Evolutionary conservation across 495 filamentous ascomycete species (phyloP).

Genomic region (Neurospora sublineolata): DNA sequence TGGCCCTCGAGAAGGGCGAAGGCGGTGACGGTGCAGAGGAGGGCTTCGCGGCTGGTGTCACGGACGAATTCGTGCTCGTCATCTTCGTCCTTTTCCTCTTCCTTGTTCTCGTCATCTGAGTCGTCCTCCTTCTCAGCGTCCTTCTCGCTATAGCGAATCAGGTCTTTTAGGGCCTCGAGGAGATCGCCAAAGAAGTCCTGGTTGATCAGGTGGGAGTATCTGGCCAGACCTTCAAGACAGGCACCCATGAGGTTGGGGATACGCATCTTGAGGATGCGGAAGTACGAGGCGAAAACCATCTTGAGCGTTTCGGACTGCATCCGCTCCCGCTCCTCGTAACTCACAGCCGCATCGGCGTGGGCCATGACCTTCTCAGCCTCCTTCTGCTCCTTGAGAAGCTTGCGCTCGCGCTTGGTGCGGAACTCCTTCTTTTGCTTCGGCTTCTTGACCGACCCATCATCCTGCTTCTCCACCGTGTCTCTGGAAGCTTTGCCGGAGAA

Average conservation of each 20-base stretch:
- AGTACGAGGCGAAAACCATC: conserved; percentile 88
- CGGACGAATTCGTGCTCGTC: conserved; percentile 34
- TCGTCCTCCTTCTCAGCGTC: conserved; percentile 22
- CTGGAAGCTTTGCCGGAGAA: conserved; percentile 72
- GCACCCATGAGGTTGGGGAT: conserved; percentile 78
- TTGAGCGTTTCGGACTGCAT: conserved; percentile 93
- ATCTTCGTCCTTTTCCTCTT: conserved; percentile 25
- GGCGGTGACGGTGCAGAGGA: conserved; percentile 92
- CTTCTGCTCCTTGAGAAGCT: conserved; percentile 67
- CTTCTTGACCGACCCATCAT: conserved; percentile 46
- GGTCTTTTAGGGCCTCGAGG: conserved; percentile 83
- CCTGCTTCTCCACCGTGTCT: conserved; percentile 52
- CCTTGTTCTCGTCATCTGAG: conserved; percentile 11
- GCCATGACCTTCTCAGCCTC: conserved; percentile 85
- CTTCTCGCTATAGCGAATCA: conserved; percentile 59
- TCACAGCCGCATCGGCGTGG: conserved; percentile 79
- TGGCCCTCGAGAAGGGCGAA: conserved; percentile 89
- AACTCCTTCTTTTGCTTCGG: conserved; percentile 55
- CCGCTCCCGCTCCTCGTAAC: conserved; percentile 80
- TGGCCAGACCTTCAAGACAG: conserved; percentile 74
- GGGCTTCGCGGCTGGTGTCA: conserved; percentile 68
- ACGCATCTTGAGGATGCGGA: conserved; percentile 79
- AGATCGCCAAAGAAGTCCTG: conserved; percentile 96
- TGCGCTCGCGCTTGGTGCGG: conserved; percentile 40
- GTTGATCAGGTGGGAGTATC: conserved; percentile 91